Conservation (phyloP, 2,329 filamentous ascomycete species). For the Botrytis cinerea region DNA sequence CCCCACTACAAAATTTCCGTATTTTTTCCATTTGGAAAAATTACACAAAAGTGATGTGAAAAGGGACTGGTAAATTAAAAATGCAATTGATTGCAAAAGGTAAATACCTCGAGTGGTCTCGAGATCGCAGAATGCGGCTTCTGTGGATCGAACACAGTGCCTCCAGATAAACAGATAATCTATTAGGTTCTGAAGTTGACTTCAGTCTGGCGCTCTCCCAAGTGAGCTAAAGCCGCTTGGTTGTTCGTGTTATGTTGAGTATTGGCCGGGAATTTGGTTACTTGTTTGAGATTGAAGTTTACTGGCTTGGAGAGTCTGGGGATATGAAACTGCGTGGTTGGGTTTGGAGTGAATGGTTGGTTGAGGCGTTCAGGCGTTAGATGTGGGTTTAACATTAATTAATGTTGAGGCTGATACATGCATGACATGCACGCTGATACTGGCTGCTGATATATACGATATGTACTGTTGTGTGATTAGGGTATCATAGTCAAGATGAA, state of each 20-base stretch:
- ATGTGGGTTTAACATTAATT: not conserved
- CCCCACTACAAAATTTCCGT: not conserved
- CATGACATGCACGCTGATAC: not conserved
- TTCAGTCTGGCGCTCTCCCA: conserved; percentile 26
- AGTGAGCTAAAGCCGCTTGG: conserved; percentile 26
- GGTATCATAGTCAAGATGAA: not conserved
- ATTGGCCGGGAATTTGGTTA: accelerated
- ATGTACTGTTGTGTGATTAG: not conserved
- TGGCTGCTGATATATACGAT: not conserved
- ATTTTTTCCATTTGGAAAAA: not conserved
- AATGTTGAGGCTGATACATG: not conserved
- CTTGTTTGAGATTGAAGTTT: not conserved
- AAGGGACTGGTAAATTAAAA: too few relatives aligned
- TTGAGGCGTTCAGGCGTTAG: not conserved
- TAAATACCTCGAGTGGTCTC: conserved; percentile 9
- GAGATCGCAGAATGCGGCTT: conserved; percentile 24
- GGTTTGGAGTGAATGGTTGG: not conserved
- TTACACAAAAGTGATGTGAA: not conserved
- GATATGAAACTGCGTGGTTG: not conserved
- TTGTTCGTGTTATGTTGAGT: not conserved
- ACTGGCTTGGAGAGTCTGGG: not conserved
- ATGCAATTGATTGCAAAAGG: not conserved
- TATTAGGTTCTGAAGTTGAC: conserved; percentile 7
- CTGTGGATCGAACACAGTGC: conserved; percentile 25
- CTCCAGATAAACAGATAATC: conserved; percentile 23